Evolutionary conservation across 2,329 filamentous ascomycete species (phyloP), one percentile per base, ranked within the genome.

Genomic region (Aurifilum marmelostoma): DNA sequence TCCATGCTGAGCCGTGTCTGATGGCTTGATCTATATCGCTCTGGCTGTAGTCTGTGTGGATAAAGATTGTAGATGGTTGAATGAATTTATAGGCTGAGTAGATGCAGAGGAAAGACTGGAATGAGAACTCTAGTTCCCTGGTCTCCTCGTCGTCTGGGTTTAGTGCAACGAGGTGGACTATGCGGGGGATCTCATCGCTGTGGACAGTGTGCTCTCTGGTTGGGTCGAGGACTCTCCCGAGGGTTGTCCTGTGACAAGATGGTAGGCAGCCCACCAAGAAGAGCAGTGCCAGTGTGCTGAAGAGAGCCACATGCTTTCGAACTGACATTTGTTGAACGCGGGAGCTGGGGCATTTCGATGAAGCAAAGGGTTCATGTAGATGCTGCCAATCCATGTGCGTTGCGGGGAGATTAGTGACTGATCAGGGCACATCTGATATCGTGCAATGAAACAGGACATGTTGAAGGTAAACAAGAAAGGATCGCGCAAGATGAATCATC

Each of bases 131-230:
- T 34, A 76, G 8, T 34, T 43, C 32, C 27, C 65, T 1, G 68
- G 66, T 14, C 34, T 34, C 34, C 8, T 66, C 34, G 2, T 71
- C 72, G 43, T 74, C 66, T 18, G 67, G 59, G 24, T 73, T 69
- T 43, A 76, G 66, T 69, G 72, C 74, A 56, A 77, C 68, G 43
- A 75, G 76, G 63, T 77, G 75, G 5, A 77, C 75, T 47, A 73
- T 67, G 58, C 74, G 73, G 6, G 75, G 75, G 16, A 76, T 75
- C n/a, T 21, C 47, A 9, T 47, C 41, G 3, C 37, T 32, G 11
- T 7, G 56, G 6, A 1, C 1, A 3, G 21, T 47, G n/a, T 32
- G 21, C 6, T 43, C 37, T 29, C 27, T 47, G 32, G 34, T 21
- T 41, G 63, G 7, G n/a, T 24, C 14, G 14, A 43, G 21, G 7